Evolutionary conservation across 768 basidiomycete genomes (phyloP).

Genomic region (Russula ochroleuca): DNA sequence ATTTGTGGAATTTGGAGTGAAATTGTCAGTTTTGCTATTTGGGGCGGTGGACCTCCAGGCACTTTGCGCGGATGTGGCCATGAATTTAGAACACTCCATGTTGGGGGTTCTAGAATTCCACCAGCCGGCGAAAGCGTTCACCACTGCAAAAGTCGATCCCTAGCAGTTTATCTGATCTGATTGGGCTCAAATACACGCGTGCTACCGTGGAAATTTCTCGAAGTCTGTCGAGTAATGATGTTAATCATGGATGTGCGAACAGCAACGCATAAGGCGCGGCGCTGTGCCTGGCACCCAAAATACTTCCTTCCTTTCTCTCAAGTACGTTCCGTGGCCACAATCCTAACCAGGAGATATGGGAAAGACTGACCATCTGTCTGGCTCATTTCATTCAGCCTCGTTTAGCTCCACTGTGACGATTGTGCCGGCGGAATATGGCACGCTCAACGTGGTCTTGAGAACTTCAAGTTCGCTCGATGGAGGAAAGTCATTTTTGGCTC

Average conservation of each 20-base stretch:
- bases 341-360: background rate
- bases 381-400: background rate
- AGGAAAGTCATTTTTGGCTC: background rate
- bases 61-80: too few relatives aligned
- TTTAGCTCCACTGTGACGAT: conserved; percentile 1
- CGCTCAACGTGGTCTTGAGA: too few relatives aligned
- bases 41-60: too few relatives aligned
- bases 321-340: background rate
- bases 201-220: conserved; percentile 1
- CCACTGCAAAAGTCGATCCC: background rate
- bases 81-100: too few relatives aligned
- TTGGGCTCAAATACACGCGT: background rate
- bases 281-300: background rate
- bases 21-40: too few relatives aligned
- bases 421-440: too few relatives aligned
- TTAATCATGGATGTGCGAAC: background rate
- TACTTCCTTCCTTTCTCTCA: background rate
- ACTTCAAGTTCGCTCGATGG: background rate
- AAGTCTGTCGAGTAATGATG: background rate
- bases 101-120: background rate
- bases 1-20: too few relatives aligned
- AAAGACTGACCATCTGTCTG: background rate
- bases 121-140: background rate
- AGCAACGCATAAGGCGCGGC: background rate
- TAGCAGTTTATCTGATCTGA: background rate